Conservation (phyloP, 805 yeast genomes). For the Starmerella potacharoeniae region DNA sequence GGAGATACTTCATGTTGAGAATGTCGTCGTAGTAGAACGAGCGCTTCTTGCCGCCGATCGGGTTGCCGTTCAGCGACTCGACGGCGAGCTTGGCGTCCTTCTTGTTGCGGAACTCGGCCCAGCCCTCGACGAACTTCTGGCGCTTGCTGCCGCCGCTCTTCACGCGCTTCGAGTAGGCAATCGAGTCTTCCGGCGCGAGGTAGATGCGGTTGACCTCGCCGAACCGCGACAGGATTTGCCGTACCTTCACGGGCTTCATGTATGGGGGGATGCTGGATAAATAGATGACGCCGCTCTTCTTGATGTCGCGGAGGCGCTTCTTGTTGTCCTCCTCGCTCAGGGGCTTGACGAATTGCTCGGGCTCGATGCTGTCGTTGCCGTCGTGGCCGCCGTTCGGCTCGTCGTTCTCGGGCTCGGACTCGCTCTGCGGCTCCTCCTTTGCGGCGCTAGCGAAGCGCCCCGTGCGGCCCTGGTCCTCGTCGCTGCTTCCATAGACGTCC, state of each 20-base stretch:
- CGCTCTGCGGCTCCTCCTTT: neutral
- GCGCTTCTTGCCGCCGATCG: conserved; percentile 83
- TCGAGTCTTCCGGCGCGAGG: conserved; percentile 71
- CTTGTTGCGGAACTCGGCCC: conserved; percentile 85
- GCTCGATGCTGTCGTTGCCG: conserved; percentile 18
- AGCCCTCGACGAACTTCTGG: conserved; percentile 80
- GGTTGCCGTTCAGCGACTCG: conserved; percentile 73
- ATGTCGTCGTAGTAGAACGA: conserved; percentile 89
- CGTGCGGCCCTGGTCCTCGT: conserved; percentile 13
- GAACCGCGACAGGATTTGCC: conserved; percentile 68
- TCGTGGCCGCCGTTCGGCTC: conserved; percentile 25
- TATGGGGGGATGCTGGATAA: conserved; percentile 87
- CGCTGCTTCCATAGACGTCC: conserved; percentile 7
- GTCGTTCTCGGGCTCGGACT: neutral
- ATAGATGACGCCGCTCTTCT: conserved; percentile 86
- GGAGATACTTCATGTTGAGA: conserved; percentile 76
- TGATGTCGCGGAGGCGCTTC: conserved; percentile 36
- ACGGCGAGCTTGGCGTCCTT: conserved; percentile 84
- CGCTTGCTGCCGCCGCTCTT: conserved; percentile 89
- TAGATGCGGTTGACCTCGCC: conserved; percentile 83
- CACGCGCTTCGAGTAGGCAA: conserved; percentile 52
- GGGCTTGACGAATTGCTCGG: conserved; percentile 14
- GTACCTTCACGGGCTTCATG: conserved; percentile 87
- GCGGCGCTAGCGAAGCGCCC: neutral
- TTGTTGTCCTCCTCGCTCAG: conserved; percentile 29